Evolutionary conservation across 495 filamentous ascomycete genomes (phyloP), one percentile per base, ranked within the genome.

Genomic region (Penicillium canescens): DNA sequence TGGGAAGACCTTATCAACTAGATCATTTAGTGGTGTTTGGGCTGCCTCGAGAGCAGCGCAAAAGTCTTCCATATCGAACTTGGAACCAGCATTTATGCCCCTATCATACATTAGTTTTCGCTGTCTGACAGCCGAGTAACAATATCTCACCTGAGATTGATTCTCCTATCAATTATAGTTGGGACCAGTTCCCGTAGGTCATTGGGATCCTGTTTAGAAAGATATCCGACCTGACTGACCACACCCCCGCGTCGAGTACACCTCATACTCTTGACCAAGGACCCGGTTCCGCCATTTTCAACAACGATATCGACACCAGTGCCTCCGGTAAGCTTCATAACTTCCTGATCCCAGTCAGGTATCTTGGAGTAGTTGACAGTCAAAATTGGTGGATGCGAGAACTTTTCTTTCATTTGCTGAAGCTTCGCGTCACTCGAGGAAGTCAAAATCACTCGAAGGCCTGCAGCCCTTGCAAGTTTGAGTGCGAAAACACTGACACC

Each of bases 221-320:
- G 62, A 56, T 72, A 76, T 18, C 74, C 74, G 34, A 78, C 71
- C 47, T 73, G 69, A 43, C 66, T 71, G 35, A 78, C 60, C 1
- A 66, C 62, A 0, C 74, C 74, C 5, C 72, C 68, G 2, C 68
- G 63, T 24, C 62, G 54, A 14, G 68, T 71, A 18, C 61, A 72
- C 39, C 59, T 59, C 37, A 76, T 39, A 43, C 69, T 73, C 58
- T 71, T 54, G 10, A 74, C 59, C 35, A 78, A 36, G 3, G 66
- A 67, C 3, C 28, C 34, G 0, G 63, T 51, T 10, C 73, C 74
- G 2, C 72, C 74, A 40, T 61, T 69, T 38, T 78, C 73, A 26
- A 78, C 45, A 10, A 76, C 69, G 1, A 71, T 37, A 42, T 78
- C 73, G 4, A 76, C 74, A 2, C 74, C 74, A 20, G 57, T 50